Base-by-base conservation (phyloP, 2,329 filamentous ascomycete genomes). In the Fusarium vanettenii region DNA sequence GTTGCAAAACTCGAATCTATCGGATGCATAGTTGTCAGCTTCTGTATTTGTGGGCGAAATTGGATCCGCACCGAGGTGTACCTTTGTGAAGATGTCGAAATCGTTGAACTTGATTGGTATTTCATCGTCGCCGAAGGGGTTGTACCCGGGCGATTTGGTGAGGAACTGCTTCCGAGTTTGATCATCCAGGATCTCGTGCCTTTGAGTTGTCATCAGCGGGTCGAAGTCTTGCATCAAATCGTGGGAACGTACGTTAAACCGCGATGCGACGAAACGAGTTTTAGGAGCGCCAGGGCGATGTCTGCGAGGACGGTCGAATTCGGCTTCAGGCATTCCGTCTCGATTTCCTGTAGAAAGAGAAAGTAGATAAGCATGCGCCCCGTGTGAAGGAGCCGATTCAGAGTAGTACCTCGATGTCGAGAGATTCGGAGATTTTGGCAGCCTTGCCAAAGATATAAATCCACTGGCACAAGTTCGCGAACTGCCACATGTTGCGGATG, bases 401-500 rank as follows among this genome's bases (percentile, higher is more conserved):
- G 27, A 61, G 22, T 33, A 50, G 37, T 90, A 98, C 97, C 86
- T 98, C 95, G 74, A 98, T 93, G 80, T 96, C 95, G 73, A 98
- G 89, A 80, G 93, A 92, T 72, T 97, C 93, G 78, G 97, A 93
- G 75, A 98, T 94, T 85, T 97, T 98, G 82, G 97, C 92, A 50
- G 92, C 92, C 79, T 93, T 92, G 71, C 96, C 95, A 83, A 99
- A 99, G 45, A 96, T 90, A 82, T 92, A 94, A 71, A 98, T 94
- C 89, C 95, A 99, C 84, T 99, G 96, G 85, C 93, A 95, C 9
- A 98, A 86, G 80, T 95, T 96, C 71, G 96, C 94, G 84, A 98
- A 98, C 83, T 98, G 94, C 95, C 96, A 98, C 89, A 94, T 95
- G 81, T 94, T 97, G 73, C 96, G 91, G 76, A 98, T 89, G 75